These are phyloP conservation scores for Cunninghamia lanceolata DNA, from an alignment of 75 land plant genomes.

Conservation along the genomic window DNA sequence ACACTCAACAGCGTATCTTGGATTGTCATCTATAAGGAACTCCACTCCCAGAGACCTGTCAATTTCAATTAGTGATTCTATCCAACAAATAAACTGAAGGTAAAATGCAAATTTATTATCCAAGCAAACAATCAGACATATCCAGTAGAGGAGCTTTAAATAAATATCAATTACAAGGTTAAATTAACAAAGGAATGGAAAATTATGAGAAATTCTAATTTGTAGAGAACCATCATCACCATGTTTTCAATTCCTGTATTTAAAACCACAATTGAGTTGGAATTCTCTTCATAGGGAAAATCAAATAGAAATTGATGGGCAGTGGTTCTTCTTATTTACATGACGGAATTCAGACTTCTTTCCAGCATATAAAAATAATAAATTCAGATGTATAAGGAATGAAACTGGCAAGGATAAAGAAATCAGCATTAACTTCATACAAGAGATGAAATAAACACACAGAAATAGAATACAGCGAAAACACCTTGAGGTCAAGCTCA, in stretches of 20 bases:
- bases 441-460: background rate
- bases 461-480: no score
- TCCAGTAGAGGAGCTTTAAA: background rate
- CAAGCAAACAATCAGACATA: background rate
- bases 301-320: background rate
- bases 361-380: background rate
- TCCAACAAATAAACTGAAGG: background rate
- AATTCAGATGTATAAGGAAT: background rate
- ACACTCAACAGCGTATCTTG: conserved; percentile 85
- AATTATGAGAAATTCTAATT: background rate
- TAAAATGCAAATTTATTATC: background rate
- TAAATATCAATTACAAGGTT: background rate
- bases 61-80: background rate
- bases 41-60: conserved; percentile 73
- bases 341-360: background rate
- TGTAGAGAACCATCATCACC: background rate
- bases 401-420: background rate
- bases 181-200: background rate
- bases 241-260: background rate
- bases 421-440: background rate
- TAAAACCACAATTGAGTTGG: background rate
- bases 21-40: conserved; percentile 84
- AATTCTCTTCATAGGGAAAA: background rate
- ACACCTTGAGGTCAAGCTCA: no score
- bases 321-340: background rate